Evolutionary conservation across 2,329 filamentous ascomycete genomes (phyloP), one percentile per base, ranked within the genome.

Genomic region (Penicillium sclerotiorum): DNA sequence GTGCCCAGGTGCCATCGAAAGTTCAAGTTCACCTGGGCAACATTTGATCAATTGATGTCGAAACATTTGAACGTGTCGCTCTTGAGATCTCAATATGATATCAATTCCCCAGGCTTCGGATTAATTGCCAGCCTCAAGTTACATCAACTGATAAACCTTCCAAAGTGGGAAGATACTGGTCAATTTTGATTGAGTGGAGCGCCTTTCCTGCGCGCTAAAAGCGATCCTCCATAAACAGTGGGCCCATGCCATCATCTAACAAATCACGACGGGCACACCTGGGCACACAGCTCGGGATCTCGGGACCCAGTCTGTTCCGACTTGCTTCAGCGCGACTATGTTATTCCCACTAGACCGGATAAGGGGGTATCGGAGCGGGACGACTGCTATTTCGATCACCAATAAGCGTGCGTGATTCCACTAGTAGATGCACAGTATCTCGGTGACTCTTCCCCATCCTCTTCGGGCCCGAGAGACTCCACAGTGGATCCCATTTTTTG

Each of bases 261-360:
- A 42, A 43, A 43, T 30, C 40, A 32, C 8, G 32, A 42, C 39
- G 27, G n/a, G n/a, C n/a, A n/a, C n/a, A n/a, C n/a, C n/a, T n/a
- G n/a, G n/a, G 18, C 28, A 33, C 28, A 40, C 17, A 30, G 38
- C 38, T 41, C 38, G 22, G 54, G 36, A 40, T 21, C 25, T 55
- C 49, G 46, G 54, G 52, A 45, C 37, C 46, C 44, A 25, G 43
- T 36, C 22, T 22, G 43, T n/a, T 55, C 52, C 38, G 33, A 47
- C 46, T 48, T 46, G 12, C 27, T 30, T 39, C 22, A 11, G 15
- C 5, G 11, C 11, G 18, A 17, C 5, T 32, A 17, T 20, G 18
- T 43, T n/a, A 32, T 32, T n/a, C n/a, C 33, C 20, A 18, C 44
- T 35, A 40, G 45, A 46, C 49, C 49, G 36, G 8, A 52, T 55